phyloP scores from a whole-genome alignment of 73 alveolate species.

The Paraurostyla sp. region DNA sequence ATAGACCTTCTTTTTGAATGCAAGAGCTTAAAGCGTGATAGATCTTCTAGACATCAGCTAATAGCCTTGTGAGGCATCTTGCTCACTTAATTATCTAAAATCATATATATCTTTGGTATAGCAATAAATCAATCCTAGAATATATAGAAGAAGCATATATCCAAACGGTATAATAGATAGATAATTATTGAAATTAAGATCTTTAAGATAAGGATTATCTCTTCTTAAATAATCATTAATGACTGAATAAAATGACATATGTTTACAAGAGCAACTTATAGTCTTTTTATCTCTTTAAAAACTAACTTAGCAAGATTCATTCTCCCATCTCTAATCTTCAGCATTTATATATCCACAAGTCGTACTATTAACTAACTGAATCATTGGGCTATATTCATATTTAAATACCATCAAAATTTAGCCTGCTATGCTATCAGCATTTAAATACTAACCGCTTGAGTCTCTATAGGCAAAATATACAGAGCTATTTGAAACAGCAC shows the following conservation, averaged over 20 bases:
- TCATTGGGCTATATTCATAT: background rate
- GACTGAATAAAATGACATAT: constrained; percentile 26
- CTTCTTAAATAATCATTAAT: constrained; percentile 29
- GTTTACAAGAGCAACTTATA: constrained; percentile 3
- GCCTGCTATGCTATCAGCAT: background rate
- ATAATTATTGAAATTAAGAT: background rate
- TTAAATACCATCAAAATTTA: background rate
- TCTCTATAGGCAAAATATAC: constrained; percentile 42
- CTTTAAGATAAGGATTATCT: background rate
- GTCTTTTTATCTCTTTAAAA: background rate
- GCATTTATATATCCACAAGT: constrained; percentile 23
- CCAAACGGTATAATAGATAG: constrained; percentile 15
- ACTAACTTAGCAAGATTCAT: background rate
- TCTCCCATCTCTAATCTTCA: constrained; percentile 4
- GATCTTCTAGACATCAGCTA: background rate
- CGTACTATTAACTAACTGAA: background rate
- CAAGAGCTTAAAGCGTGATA: background rate
- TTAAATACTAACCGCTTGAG: background rate
- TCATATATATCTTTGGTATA: background rate
- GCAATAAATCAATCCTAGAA: constrained; percentile 15
- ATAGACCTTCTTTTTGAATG: constrained; percentile 20
- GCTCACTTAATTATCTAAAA: background rate
- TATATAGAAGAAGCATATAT: background rate
- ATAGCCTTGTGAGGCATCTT: background rate
- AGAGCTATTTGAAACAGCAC: constrained; percentile 7